A percentile compares a stretch with the other conserved stretches of the same genome.
Evolutionary conservation across 768 basidiomycete genomes (phyloP).

Genomic region (Dictyophora rubrovolvata): DNA sequence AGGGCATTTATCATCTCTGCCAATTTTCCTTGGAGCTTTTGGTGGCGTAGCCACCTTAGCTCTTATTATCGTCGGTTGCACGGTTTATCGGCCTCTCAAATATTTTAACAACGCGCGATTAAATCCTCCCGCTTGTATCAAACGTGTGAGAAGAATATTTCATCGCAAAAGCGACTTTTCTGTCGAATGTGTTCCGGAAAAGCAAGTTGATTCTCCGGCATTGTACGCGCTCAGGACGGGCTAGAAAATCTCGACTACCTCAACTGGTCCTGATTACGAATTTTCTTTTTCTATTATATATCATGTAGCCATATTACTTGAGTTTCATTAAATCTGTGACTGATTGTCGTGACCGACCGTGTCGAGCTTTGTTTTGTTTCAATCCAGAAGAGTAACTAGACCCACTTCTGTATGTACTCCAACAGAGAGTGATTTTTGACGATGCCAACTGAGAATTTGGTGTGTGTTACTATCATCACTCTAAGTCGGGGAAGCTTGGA

Average conservation of each 20-base stretch:
- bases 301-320: neutral
- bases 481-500: no score
- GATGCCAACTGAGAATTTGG: no score
- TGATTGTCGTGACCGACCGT: neutral
- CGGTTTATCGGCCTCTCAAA: slow-evolving; percentile 1
- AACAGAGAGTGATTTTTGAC: no score
- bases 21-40: slow-evolving; percentile 5
- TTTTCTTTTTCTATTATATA: no score
- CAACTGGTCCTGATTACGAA: no score
- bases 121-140: neutral
- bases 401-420: neutral
- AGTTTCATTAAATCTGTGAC: neutral
- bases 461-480: no score
- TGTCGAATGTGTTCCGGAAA: neutral
- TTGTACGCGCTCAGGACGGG: neutral
- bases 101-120: neutral
- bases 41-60: slow-evolving; percentile 2
- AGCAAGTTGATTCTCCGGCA: neutral
- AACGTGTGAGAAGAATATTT: neutral
- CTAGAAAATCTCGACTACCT: neutral
- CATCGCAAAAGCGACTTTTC: neutral
- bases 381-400: neutral
- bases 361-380: neutral
- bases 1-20: neutral
- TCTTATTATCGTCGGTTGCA: neutral